Percentiles rank a stretch among this genome's conserved stretches.
These are phyloP conservation scores for Verticillium nonalfalfae DNA, from an alignment of 2,329 filamentous ascomycete species.

Conservation along the genomic window DNA sequence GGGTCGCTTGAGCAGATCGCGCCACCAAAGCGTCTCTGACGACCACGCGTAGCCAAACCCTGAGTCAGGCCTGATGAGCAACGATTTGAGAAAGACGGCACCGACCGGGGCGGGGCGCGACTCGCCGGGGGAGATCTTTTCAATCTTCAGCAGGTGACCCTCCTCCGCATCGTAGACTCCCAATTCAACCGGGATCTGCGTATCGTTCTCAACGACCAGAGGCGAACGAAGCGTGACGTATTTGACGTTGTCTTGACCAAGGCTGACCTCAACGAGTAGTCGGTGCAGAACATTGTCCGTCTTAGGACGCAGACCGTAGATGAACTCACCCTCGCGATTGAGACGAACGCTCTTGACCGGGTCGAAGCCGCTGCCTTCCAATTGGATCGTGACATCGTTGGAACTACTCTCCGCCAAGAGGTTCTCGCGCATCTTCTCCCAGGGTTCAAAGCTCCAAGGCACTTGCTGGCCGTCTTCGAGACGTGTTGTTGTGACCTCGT, in stretches of 20 bases:
- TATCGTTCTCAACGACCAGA: constrained; percentile 88
- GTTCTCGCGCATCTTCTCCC: constrained; percentile 92
- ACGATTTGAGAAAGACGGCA: constrained; percentile 80
- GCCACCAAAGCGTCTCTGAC: constrained; percentile 85
- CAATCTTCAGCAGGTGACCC: constrained; percentile 90
- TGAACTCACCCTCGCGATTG: constrained; percentile 86
- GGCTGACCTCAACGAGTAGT: constrained; percentile 81
- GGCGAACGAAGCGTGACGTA: constrained; percentile 94
- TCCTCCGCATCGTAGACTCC: constrained; percentile 85
- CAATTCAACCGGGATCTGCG: constrained; percentile 90
- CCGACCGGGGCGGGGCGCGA: constrained; percentile 86
- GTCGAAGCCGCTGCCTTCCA: constrained; percentile 94
- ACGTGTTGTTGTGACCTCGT: constrained; percentile 68
- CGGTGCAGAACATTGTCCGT: constrained; percentile 81
- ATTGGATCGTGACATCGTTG: constrained; percentile 71
- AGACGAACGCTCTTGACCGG: constrained; percentile 81
- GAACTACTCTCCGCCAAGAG: constrained; percentile 76
- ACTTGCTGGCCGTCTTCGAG: constrained; percentile 84
- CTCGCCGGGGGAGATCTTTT: constrained; percentile 93
- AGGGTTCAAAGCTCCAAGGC: constrained; percentile 95
- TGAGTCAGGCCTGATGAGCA: constrained; percentile 85
- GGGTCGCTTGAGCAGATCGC: constrained; percentile 76
- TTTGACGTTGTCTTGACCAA: constrained; percentile 95
- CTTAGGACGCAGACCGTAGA: constrained; percentile 85
- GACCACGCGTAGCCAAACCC: constrained; percentile 98